Evolutionary conservation across 1,284 basidiomycete species (phyloP), one percentile per base, ranked within the genome.

Genomic region (Cryptococcus maquisensis): DNA sequence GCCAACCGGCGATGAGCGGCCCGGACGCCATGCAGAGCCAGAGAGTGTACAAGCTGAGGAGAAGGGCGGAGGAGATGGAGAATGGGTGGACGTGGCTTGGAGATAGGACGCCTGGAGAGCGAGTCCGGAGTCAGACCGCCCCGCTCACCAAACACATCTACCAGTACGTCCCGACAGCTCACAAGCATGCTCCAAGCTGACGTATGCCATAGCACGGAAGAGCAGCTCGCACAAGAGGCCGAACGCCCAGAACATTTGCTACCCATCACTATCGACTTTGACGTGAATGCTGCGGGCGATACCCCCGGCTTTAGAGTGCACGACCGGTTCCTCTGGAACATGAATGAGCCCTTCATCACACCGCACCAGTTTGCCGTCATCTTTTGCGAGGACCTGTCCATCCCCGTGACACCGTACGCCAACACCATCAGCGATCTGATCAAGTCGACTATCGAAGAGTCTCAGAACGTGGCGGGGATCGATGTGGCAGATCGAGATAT

Each of bases 301-400:
- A n/a, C 32, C 10, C 51, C 51, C 8, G 64, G 61, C 15, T 88
- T 91, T 68, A 83, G 93, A 66, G 86, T 98, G 71, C 86, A 92
- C 54, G 95, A 98, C 68, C 88, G 88, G 61, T 98, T 98, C 74
- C 83, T 92, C n/a, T 98, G 95, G 95, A 96, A 98, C 68, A 75
- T 93, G 49, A 84, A 89, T 68, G 91, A 83, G 65, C 69, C 73
- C 12, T 79, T 90, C 60, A 84, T 94, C 64, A 86, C 85, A 42
- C 92, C 94, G 0, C 84, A 88, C 58, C 79, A 81, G 0, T 98
- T 98, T 65, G 92, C 93, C 10, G 81, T 79, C 51, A 86, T 86
- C 28, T 91, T 98, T 73, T 92, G 92, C 72, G 79, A 83, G 32
- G 95, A 98, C 75, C 79, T 97, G 38, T 90, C 90, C 54, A 81